A percentile compares a stretch with the other conserved stretches of the same genome.
Evolutionary conservation across 345 rosid species (phyloP).

Genomic region (Jatropha curcas): DNA sequence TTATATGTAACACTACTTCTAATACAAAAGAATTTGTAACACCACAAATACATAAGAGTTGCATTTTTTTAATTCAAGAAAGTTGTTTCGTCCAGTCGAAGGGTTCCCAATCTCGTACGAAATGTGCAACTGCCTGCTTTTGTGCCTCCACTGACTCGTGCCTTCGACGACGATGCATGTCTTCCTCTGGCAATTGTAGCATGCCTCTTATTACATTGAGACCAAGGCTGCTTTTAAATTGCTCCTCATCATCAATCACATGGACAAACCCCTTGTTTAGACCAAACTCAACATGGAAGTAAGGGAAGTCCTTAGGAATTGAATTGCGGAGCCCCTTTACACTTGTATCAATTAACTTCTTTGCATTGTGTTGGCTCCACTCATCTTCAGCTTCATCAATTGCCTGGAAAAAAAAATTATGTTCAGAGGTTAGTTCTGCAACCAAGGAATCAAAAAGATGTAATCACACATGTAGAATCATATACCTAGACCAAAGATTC

Average conservation of each 20-base stretch:
- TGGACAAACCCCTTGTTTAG: slow-evolving; percentile 79
- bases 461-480: neutral
- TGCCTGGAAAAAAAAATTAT: slow-evolving; percentile 46
- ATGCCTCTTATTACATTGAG: slow-evolving; percentile 89
- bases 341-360: slow-evolving; percentile 88
- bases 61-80: neutral
- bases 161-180: slow-evolving; percentile 76
- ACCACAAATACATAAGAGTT: too few species aligned
- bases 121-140: slow-evolving; percentile 58
- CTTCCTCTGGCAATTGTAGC: slow-evolving; percentile 76
- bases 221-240: slow-evolving; percentile 80
- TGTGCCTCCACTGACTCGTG: slow-evolving; percentile 64
- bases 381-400: slow-evolving; percentile 98
- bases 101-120: slow-evolving; percentile 69
- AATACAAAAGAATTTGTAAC: too few species aligned
- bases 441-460: neutral
- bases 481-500: neutral
- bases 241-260: slow-evolving; percentile 88
- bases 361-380: slow-evolving; percentile 98
- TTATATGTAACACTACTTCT: too few species aligned
- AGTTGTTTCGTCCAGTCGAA: slow-evolving; percentile 96
- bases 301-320: slow-evolving; percentile 87
- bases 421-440: neutral
- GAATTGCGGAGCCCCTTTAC: slow-evolving; percentile 80
- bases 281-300: slow-evolving; percentile 94